Evolutionary conservation across 2,329 filamentous ascomycete species (phyloP), one percentile per base, ranked within the genome.

Genomic region (Fusarium falciforme): DNA sequence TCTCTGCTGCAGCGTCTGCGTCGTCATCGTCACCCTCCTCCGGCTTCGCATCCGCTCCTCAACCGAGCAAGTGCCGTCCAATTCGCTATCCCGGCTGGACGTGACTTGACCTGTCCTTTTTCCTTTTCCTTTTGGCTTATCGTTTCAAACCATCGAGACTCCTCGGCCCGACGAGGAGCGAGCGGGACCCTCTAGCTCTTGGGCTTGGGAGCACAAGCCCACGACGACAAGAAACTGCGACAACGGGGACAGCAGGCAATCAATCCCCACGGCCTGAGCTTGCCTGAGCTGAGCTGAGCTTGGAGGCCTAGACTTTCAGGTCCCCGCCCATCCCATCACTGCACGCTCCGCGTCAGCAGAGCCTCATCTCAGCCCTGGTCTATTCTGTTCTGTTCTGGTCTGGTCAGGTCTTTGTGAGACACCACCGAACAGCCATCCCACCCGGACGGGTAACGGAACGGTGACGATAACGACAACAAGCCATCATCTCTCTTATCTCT

Each of bases 161-260:
- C 54, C n/a, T 73, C 71, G 71, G 71, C 55, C 71, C 71, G 71
- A 73, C 47, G 11, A 52, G 25, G 71, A 73, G 58, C 47, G 57
- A 61, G 71, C 70, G 63, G 71, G 70, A 68, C 70, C 67, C 63
- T 40, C 29, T 55, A 25, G 55, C 40, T 20, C 40, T 44, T 44
- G 20, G 40, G 40, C 31, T 31, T 17, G 70, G 62, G 60, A 63
- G 70, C 69, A 66, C 64, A 66, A 55, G 40, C 66, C 29, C 59
- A 73, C 66, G 58, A 57, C 40, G 27, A 58, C 33, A n/a, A 57
- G 42, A 70, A 42, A 27, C 61, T 16, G 20, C 49, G 25, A 7
- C 22, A 57, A 35, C 38, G 9, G 29, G 29, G 31, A 42, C n/a
- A 64, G 36, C 58, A 60, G 59, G 20, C n/a, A 35, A 33, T 33